Conservation (phyloP, 805 yeast genomes). For the Torulaspora maleeae region DNA sequence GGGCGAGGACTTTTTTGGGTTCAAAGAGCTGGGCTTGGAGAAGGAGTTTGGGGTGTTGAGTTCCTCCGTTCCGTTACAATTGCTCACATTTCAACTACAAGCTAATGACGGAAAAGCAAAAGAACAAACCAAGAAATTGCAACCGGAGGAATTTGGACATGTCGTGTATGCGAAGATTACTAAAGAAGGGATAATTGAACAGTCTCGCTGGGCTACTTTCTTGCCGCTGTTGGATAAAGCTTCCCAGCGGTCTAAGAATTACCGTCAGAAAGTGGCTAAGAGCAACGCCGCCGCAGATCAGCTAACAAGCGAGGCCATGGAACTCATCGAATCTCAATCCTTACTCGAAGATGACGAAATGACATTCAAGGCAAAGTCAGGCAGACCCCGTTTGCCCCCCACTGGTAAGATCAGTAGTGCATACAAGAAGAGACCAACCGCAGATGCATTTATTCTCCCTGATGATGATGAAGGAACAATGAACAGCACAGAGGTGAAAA, state of each 20-base stretch:
- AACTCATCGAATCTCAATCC: conserved; percentile 37
- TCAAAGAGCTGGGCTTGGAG: conserved; percentile 87
- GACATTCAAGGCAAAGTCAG: conserved; percentile 66
- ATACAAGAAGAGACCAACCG: conserved; percentile 62
- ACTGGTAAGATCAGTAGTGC: conserved; percentile 73
- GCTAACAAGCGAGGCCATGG: conserved; percentile 22
- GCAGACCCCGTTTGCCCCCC: conserved; percentile 82
- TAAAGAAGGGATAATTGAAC: conserved; percentile 47
- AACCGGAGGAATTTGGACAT: conserved; percentile 62
- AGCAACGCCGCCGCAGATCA: conserved; percentile 33
- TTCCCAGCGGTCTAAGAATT: conserved; percentile 40
- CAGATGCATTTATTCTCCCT: conserved; percentile 50
- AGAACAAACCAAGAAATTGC: conserved; percentile 46
- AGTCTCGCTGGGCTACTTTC: conserved; percentile 47
- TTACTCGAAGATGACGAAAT: conserved; percentile 80
- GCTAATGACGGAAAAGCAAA: conserved; percentile 63
- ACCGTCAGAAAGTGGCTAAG: conserved; percentile 43
- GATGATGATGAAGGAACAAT: conserved; percentile 24
- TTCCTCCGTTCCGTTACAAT: conserved; percentile 82
- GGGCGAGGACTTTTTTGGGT: conserved; percentile 98
- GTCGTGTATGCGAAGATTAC: conserved; percentile 50
- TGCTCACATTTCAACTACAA: conserved; percentile 53
- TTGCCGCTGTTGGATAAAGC: conserved; percentile 49
- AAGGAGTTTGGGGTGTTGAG: conserved; percentile 83
- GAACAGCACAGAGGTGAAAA: not conserved